Conservation (phyloP, 169 alveolate genomes). For the Eimeria nieschulzi region DNA sequence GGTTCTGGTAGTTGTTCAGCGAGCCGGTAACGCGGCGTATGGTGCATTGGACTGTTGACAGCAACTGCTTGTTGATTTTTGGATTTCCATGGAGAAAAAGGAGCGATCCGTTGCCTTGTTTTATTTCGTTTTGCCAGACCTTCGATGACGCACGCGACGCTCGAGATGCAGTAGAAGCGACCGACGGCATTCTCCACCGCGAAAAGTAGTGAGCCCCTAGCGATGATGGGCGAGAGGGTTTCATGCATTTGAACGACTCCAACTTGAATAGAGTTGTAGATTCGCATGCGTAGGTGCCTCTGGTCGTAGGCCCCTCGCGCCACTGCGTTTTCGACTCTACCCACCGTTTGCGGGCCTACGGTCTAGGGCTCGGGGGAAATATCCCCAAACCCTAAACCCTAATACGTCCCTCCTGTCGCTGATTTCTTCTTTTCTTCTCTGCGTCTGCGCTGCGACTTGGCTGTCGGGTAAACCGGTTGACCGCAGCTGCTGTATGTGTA, state of each 20-base stretch:
- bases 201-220: conserved; percentile 56
- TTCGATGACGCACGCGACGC: conserved; percentile 56
- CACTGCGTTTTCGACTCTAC: conserved; percentile 53
- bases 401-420: conserved; percentile 44
- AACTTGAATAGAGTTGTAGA: too few species aligned
- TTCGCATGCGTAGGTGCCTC: conserved; percentile 59
- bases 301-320: conserved; percentile 63
- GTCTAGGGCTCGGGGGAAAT: background rate
- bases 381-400: background rate
- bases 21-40: too few species aligned
- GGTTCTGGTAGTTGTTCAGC: too few species aligned
- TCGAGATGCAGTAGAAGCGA: conserved; percentile 61
- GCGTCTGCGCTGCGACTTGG: conserved; percentile 65
- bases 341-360: background rate
- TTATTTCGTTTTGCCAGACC: background rate
- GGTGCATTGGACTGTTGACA: too few species aligned
- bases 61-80: too few species aligned
- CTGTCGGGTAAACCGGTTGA: conserved; percentile 62
- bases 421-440: conserved; percentile 28
- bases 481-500: conserved; percentile 14
- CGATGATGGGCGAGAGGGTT: background rate
- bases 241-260: too few species aligned
- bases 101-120: background rate
- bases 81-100: too few species aligned
- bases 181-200: conserved; percentile 54